Evolutionary conservation across 2,329 filamentous ascomycete species (phyloP).

Genomic region (Apiospora sp.): DNA sequence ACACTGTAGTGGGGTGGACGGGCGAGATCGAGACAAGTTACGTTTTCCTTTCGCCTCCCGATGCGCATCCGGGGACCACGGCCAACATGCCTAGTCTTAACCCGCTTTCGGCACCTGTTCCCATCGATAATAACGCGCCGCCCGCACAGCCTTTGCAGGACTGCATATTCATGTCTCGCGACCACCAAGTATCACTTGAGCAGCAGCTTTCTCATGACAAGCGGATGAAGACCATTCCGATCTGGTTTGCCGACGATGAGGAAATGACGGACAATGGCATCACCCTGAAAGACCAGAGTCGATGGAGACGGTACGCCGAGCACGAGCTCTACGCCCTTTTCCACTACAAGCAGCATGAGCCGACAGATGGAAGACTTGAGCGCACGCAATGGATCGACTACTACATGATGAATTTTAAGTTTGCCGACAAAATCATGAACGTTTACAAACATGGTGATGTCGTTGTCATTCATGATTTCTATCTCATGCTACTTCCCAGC

Average conservation of each 20-base stretch:
- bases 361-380: slow-evolving; percentile 83
- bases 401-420: slow-evolving; percentile 89
- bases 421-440: slow-evolving; percentile 87
- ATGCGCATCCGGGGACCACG: slow-evolving; percentile 57
- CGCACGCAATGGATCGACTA: slow-evolving; percentile 91
- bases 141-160: slow-evolving; percentile 68
- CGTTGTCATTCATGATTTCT: slow-evolving; percentile 93
- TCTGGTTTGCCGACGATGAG: slow-evolving; percentile 85
- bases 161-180: slow-evolving; percentile 73
- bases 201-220: slow-evolving; percentile 75
- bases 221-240: slow-evolving; percentile 81
- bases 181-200: slow-evolving; percentile 80
- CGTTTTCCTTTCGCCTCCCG: slow-evolving; percentile 55
- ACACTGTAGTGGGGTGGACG: slow-evolving; percentile 93
- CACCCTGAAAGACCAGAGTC: slow-evolving; percentile 78
- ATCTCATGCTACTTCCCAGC: slow-evolving; percentile 87
- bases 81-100: slow-evolving; percentile 67
- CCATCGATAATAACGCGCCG: slow-evolving; percentile 68
- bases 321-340: slow-evolving; percentile 91
- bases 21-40: slow-evolving; percentile 75
- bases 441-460: slow-evolving; percentile 93
- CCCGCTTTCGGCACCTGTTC: slow-evolving; percentile 81
- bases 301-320: slow-evolving; percentile 92
- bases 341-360: slow-evolving; percentile 95
- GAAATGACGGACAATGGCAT: slow-evolving; percentile 74